Base-by-base conservation (phyloP, 2,329 filamentous ascomycete species). In the Nemania bipapillata region DNA sequence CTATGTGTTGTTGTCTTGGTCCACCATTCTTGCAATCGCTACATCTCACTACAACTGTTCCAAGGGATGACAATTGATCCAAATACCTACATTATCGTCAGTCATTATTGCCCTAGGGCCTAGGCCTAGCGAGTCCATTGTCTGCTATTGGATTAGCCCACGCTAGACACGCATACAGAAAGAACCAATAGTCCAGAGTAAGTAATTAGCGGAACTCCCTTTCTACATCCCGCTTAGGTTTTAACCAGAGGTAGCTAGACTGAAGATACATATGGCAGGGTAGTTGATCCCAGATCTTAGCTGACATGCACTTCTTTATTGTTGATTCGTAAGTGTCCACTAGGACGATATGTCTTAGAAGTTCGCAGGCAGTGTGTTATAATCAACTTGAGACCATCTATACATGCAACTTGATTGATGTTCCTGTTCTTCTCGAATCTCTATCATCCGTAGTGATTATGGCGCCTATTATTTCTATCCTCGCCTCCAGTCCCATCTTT, bases 401-500 rank as follows among this genome's bases (percentile, higher is more conserved):
- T 40, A 40, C 37, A n/a, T n/a, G n/a, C n/a, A n/a, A n/a, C n/a
- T n/a, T n/a, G n/a, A n/a, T n/a, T n/a, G n/a, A n/a, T n/a, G n/a
- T n/a, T n/a, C n/a, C n/a, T n/a, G n/a, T n/a, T n/a, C n/a, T n/a
- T n/a, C n/a, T n/a, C n/a, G n/a, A n/a, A n/a, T n/a, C n/a, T n/a
- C n/a, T n/a, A n/a, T n/a, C n/a, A n/a, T n/a, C n/a, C n/a, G n/a
- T n/a, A 22, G 5, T 11, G 24, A 12, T 4, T 20, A 70, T 68
- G 68, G 65, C 68, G 17, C 35, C 53, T 15, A 24, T 52, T 24
- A 24, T 65, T 22, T 65, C n/a, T 9, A 42, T 63, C 40, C 50
- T 70, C 15, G 20, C 50, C 9, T 30, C 17, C 26, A 65, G 56
- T 9, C 68, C 68, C 20, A 24, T 65, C 20, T 17, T 68, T 12